Evolutionary conservation across 495 filamentous ascomycete species (phyloP), one percentile per base, ranked within the genome.

Genomic region (Hypomontagnella submonticulosa): DNA sequence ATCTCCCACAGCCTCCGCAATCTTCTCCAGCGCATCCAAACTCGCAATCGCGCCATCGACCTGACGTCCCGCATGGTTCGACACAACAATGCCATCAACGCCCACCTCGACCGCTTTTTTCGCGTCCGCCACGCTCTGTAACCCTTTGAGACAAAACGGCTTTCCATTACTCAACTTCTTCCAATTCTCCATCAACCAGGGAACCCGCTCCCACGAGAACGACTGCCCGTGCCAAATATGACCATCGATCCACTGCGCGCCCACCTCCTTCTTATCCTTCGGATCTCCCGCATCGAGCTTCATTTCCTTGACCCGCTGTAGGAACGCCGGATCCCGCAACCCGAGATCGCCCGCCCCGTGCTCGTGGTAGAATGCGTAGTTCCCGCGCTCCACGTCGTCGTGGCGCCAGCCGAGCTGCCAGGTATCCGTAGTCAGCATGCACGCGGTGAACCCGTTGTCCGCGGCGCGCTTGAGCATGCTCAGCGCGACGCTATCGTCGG

Each of bases 321-420:
- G 76, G 60, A 89, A 89, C 0, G 86, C 85, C 0, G 84, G 83
- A 57, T 90, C 87, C 4, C 69, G 61, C 0, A 90, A 77, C 0
- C 86, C 88, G 5, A 89, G 58, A 30, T 86, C 84, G 0, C 68
- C 68, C 0, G 66, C 71, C 32, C 71, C 71, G 53, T 69, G 64
- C 6, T 66, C 69, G 49, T 68, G 83, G 63, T 88, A 88, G 69
- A 89, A 89, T 6, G 88, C 85, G 66, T 90, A 88, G 66, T 90
- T 88, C 11, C 77, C 79, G 0, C 74, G 80, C 3, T 75, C 72
- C 12, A 85, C 79, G 59, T 90, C 86, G 68, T 87, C 79, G 66
- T 88, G 86, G 5, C 88, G 81, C 87, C 87, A 90, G 6, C 80
- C 88, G 1, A 90, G 78, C 58, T 84, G 79, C 83, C 82, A 89